These are phyloP conservation scores for Arthroderma sp. DNA, from an alignment of 2,329 filamentous ascomycete genomes.

Conservation along the genomic window DNA sequence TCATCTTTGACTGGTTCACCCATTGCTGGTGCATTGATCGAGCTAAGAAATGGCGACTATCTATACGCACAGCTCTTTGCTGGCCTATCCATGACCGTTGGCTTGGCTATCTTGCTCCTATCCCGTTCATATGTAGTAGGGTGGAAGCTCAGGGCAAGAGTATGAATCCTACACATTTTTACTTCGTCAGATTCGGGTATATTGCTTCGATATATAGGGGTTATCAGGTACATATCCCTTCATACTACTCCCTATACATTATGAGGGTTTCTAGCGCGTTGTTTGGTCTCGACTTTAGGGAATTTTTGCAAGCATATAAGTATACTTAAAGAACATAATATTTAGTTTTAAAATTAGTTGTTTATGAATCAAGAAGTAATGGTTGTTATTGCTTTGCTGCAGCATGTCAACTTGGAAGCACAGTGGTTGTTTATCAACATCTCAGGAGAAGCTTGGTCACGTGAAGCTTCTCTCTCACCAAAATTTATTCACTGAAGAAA, in stretches of 20 bases:
- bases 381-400: too few relatives aligned
- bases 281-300: background rate
- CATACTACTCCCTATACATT: background rate
- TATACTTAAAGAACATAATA: background rate
- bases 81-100: constrained; percentile 35
- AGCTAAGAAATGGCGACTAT: constrained; percentile 36
- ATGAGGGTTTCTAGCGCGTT: background rate
- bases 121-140: constrained; percentile 32
- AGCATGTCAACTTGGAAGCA: too few relatives aligned
- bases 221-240: background rate
- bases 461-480: too few relatives aligned
- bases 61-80: constrained; percentile 43
- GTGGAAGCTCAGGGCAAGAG: constrained; percentile 23
- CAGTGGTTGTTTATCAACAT: too few relatives aligned
- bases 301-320: background rate
- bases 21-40: constrained; percentile 43
- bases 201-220: background rate
- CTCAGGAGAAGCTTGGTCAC: too few relatives aligned
- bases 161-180: constrained; percentile 15
- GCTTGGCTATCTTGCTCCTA: constrained; percentile 31
- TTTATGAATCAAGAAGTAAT: background rate
- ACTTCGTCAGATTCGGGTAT: background rate
- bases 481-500: too few relatives aligned
- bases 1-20: constrained; percentile 44
- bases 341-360: background rate